These are phyloP conservation scores for Camptophora hylomeconis DNA, from an alignment of 2,329 filamentous ascomycete genomes.

Conservation along the genomic window DNA sequence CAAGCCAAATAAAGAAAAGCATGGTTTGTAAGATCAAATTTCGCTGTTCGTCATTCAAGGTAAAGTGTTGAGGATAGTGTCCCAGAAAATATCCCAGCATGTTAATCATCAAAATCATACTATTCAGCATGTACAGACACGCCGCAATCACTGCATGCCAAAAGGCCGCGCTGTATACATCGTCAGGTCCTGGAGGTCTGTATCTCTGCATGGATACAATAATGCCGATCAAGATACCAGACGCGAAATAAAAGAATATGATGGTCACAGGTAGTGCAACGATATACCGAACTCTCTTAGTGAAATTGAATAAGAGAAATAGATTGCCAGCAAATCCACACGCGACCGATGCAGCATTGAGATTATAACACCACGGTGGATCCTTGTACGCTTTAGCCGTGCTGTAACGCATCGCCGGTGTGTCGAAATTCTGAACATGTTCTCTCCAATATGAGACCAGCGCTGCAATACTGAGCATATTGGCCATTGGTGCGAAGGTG, in stretches of 20 bases:
- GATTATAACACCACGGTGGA: slow-evolving; percentile 57
- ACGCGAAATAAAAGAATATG: slow-evolving; percentile 57
- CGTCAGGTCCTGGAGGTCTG: slow-evolving; percentile 34
- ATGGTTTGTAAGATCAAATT: slow-evolving; percentile 88
- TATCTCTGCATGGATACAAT: slow-evolving; percentile 55
- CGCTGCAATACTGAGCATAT: slow-evolving; percentile 75
- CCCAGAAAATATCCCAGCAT: slow-evolving; percentile 63
- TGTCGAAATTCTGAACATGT: slow-evolving; percentile 32
- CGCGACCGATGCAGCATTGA: slow-evolving; percentile 67
- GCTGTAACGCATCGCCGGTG: slow-evolving; percentile 32
- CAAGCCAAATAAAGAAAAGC: slow-evolving; percentile 67
- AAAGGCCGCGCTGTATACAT: slow-evolving; percentile 65
- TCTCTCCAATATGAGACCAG: slow-evolving; percentile 68
- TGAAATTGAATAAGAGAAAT: slow-evolving; percentile 79
- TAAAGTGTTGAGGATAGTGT: slow-evolving; percentile 68
- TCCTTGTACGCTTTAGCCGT: slow-evolving; percentile 46
- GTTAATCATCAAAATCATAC: slow-evolving; percentile 63
- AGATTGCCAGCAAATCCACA: slow-evolving; percentile 68
- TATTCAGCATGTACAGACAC: slow-evolving; percentile 64
- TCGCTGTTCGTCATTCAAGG: slow-evolving; percentile 64
- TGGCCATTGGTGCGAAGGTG: slow-evolving; percentile 73
- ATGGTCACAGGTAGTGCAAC: slow-evolving; percentile 77
- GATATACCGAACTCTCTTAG: slow-evolving; percentile 62
- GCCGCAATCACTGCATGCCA: slow-evolving; percentile 77
- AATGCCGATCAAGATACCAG: slow-evolving; percentile 50